Evolutionary conservation across 257 asterid genomes (phyloP), one percentile per base, ranked within the genome.

Genomic region (Jasminum sambac): DNA sequence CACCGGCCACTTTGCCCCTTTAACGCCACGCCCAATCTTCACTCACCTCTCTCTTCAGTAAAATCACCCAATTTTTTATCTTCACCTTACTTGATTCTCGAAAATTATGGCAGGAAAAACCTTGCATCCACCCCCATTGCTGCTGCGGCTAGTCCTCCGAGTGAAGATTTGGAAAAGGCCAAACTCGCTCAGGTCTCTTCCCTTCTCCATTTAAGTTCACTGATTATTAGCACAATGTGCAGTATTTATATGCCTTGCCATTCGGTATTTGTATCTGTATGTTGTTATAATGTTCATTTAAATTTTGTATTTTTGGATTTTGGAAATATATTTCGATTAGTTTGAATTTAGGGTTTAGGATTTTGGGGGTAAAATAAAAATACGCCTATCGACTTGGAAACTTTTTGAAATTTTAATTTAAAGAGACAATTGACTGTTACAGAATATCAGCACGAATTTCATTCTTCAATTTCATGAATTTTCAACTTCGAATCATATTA

Each of bases 131-230:
- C 84, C 24, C 77, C 93, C 42, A 55, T 74, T 61, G 74, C 93
- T 13, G 74, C 90, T 19, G 74, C 84, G 59, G 86, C 80, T 63
- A 76, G 34, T 66, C 75, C 95, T 69, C 79, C 91, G 2, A 70
- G 16, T 70, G 97, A 80, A 69, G 98, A 89, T 43, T 78, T 91
- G 3, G 98, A 91, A 38, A 83, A 86, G 79, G 94, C 87, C 25
- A 95, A 95, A 62, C 96, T 91, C 43, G 92, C 92, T 72, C 98
- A 91, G 99, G 99, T 95, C 16, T 67, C 64, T 66, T 48, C 62
- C 75, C 48, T 38, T 67, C 48, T 60, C 19, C 59, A 34, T 70
- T 41, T 30, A 39, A 21, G 19, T 65, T 23, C 21, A 38, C 24
- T 65, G 68, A 63, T 26, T 66, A 19, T 41, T 57, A 23, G 36